Evolutionary conservation across 1,284 basidiomycete species (phyloP), one percentile per base, ranked within the genome.

Genomic region (Ceratobasidium sp.): DNA sequence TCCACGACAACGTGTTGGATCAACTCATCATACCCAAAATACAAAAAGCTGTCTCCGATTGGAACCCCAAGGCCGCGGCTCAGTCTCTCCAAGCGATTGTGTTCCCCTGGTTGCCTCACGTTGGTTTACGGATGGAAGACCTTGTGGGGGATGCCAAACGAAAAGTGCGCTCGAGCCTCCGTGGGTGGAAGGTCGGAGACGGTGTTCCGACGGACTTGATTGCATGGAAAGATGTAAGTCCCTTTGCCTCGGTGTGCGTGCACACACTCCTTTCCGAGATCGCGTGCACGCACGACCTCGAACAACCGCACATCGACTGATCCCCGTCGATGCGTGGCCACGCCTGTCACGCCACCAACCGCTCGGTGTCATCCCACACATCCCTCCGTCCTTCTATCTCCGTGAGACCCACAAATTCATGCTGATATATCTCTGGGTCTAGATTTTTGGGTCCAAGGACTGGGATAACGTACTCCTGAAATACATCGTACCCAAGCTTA

Each of bases 21-120:
- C 97, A 99, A 77, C 87, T 99, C 29, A 83, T 99, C 47, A 79
- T 99, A 16, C 97, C 97, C 1, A 98, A 98, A 77, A 83, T 99
- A 1, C 84, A 87, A 47, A 86, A 87, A 62, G 87, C 93, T 1
- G 85, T 99, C n/a, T 82, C 86, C 3, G 86, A 90, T 36, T 98
- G 96, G 94, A 88, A 82, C 74, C 80, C 86, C 2, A 85, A 84
- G 73, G 79, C 79, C 30, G 83, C 82, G 59, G 81, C 84, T 0
- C 71, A 74, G 5, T 80, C 90, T 0, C 78, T 99, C 57, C 90
- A 91, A 64, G 82, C 85, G 1, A 83, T 99, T 41, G 85, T 99
- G 0, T 97, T 99, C 77, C 97, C 97, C 2, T 99, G 97, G 97
- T 79, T 99, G 53, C 91, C 94, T 0, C 84, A 93, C 73, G 82